These are phyloP conservation scores for Spergularia marina DNA, from an alignment of 148 eudicot species.

Conservation along the genomic window DNA sequence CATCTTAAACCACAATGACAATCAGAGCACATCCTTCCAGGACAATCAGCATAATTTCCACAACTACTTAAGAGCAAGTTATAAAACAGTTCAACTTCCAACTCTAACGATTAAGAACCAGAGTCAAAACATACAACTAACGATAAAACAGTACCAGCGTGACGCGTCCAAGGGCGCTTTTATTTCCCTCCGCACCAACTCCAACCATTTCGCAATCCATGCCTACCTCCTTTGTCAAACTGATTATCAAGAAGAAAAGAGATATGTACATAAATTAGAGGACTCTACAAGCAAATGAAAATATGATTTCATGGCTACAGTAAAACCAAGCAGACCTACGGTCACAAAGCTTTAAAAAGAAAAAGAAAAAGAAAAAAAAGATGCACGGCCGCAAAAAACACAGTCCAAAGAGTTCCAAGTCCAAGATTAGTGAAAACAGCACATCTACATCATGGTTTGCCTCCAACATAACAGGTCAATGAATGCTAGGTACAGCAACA, in stretches of 20 bases:
- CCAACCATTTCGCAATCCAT: constrained; percentile 99
- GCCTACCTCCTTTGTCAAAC: constrained; percentile 67
- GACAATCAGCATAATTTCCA: no score
- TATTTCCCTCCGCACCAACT: constrained; percentile 72
- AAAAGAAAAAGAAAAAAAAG: background rate
- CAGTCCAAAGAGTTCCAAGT: no score
- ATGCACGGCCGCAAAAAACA: background rate
- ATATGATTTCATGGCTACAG: no score
- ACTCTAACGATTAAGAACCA: background rate
- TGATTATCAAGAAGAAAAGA: constrained; percentile 26
- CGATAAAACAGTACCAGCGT: constrained; percentile 61
- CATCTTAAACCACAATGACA: no score
- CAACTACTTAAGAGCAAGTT: no score
- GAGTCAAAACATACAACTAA: background rate
- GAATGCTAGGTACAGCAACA: background rate
- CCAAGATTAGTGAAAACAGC: background rate
- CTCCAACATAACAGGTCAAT: background rate
- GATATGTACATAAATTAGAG: constrained; percentile 2
- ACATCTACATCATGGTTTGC: background rate
- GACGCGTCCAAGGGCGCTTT: constrained; percentile 95
- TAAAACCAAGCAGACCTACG: background rate
- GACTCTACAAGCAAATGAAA: background rate
- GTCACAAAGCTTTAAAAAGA: background rate
- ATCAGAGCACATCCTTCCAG: no score
- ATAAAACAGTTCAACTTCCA: no score